Evolutionary conservation across 352 stramenopile genomes (phyloP).

Genomic region (Phytophthora palmivora): DNA sequence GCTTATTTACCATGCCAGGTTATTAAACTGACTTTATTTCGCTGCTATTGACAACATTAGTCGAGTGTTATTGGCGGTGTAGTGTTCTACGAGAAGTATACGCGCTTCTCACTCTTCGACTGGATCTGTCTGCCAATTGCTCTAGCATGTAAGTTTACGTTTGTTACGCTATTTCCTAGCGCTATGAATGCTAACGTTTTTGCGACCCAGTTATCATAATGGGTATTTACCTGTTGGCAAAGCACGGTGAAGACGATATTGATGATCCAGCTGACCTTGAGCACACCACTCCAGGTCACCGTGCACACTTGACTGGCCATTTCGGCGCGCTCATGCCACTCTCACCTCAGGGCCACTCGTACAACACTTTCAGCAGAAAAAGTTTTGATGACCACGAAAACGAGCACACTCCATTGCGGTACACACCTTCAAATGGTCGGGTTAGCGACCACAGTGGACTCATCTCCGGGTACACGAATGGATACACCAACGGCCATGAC

Average conservation of each 20-base stretch:
- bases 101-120: slow-evolving; percentile 76
- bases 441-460: slow-evolving; percentile 28
- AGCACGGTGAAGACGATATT: slow-evolving; percentile 70
- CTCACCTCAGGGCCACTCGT: slow-evolving; percentile 54
- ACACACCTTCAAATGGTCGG: slow-evolving; percentile 31
- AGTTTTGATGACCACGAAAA: slow-evolving; percentile 58
- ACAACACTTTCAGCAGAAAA: slow-evolving; percentile 49
- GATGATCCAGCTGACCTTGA: slow-evolving; percentile 38
- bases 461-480: slow-evolving; percentile 22
- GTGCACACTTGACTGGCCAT: slow-evolving; percentile 61
- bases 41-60: slow-evolving; percentile 38
- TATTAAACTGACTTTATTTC: slow-evolving; percentile 15
- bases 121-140: slow-evolving; percentile 85
- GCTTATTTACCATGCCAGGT: neutral
- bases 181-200: slow-evolving; percentile 3
- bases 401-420: slow-evolving; percentile 50
- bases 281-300: slow-evolving; percentile 47
- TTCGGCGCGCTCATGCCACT: slow-evolving; percentile 87
- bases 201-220: slow-evolving; percentile 89
- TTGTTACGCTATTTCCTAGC: neutral
- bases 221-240: slow-evolving; percentile 85
- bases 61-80: slow-evolving; percentile 86
- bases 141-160: slow-evolving; percentile 59
- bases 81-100: slow-evolving; percentile 90
- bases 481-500: slow-evolving; percentile 25